A percentile compares a stretch with the other conserved stretches of the same genome.
phyloP scores from a whole-genome alignment of 2,329 filamentous ascomycete genomes.

The Dothideomycetes sp. region DNA sequence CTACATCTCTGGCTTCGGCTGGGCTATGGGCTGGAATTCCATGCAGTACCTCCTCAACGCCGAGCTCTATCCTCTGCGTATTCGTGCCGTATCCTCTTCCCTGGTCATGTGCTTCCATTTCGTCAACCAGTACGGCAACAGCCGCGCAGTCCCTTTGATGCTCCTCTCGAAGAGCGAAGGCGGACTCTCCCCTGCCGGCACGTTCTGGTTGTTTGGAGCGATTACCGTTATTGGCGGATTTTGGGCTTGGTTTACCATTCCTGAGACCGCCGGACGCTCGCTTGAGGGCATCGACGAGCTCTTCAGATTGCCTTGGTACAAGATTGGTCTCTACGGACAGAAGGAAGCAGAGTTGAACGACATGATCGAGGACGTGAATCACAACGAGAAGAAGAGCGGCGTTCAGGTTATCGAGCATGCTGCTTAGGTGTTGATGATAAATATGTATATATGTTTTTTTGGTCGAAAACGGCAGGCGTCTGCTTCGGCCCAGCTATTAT shows the following conservation, averaged over 20 bases:
- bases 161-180: conserved; percentile 39
- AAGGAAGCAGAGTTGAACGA: conserved; percentile 16
- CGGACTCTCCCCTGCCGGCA: conserved; percentile 47
- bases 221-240: conserved; percentile 56
- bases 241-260: conserved; percentile 65
- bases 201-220: conserved; percentile 65
- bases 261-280: conserved; percentile 56
- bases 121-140: conserved; percentile 69
- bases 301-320: conserved; percentile 64
- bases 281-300: conserved; percentile 63
- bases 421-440: no score
- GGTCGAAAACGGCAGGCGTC: no score
- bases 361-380: conserved; percentile 9
- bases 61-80: conserved; percentile 66
- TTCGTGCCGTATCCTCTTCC: conserved; percentile 61
- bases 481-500: no score
- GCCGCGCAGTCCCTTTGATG: conserved; percentile 66
- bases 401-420: conserved; percentile 12
- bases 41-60: conserved; percentile 73
- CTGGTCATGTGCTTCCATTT: conserved; percentile 73
- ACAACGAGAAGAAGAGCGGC: conserved; percentile 12
- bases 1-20: conserved; percentile 56
- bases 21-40: conserved; percentile 63
- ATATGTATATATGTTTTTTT: no score
- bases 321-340: conserved; percentile 46